phyloP scores from a whole-genome alignment of 768 basidiomycete species.

The Gloeostereum incarnatum region DNA sequence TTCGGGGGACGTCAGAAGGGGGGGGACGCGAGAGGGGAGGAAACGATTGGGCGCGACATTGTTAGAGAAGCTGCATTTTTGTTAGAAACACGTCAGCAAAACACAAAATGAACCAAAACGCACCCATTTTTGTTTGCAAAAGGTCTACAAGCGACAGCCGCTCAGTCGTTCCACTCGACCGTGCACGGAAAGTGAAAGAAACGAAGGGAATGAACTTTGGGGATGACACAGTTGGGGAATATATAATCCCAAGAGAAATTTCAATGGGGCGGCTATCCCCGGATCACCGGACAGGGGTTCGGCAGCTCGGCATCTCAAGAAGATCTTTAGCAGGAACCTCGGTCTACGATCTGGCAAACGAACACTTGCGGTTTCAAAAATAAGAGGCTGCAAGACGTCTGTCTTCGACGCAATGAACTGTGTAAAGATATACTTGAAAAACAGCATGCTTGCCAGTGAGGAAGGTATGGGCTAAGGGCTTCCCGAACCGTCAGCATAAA shows the following conservation, averaged over 20 bases:
- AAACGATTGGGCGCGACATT: constrained; percentile 41
- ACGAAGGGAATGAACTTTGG: neutral
- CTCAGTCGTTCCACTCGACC: neutral
- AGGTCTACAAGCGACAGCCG: neutral
- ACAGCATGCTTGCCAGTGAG: no score
- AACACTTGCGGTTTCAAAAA: no score
- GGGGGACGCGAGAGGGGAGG: constrained; percentile 54
- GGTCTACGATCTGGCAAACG: no score
- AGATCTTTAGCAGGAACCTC: no score
- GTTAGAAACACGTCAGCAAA: neutral
- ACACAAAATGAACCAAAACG: constrained; percentile 8
- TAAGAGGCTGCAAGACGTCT: no score
- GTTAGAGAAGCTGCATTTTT: constrained; percentile 28
- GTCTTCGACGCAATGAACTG: no score
- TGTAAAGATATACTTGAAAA: no score
- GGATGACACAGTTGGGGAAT: neutral
- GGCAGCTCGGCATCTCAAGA: no score
- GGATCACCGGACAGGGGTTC: no score
- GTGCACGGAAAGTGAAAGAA: neutral
- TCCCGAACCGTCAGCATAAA: no score
- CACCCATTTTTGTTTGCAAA: constrained; percentile 25
- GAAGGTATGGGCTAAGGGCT: no score
- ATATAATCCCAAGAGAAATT: neutral
- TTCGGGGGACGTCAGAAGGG: constrained; percentile 17
- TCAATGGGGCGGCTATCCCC: no score